Base-by-base conservation (phyloP, 2,329 filamentous ascomycete genomes). In the Pseudocercospora crystallina region DNA sequence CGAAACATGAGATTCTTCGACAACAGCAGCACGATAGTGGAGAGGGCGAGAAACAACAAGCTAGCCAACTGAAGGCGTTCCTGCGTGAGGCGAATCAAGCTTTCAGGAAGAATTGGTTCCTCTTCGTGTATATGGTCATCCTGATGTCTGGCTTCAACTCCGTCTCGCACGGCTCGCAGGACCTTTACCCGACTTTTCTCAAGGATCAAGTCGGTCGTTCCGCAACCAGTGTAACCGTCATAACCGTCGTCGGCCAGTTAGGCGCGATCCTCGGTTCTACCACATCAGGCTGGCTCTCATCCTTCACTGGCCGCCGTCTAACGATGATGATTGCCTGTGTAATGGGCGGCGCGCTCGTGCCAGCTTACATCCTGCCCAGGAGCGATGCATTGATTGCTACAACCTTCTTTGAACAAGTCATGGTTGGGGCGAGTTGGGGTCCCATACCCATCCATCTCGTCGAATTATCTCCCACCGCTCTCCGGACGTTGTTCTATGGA, bases 181-280 rank as follows among this genome's bases (percentile, higher is more conserved):
- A 74, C 54, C 62, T 73, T 8, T 73, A 72, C 53, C 69, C 71
- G 30, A 72, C 71, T 0, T 69, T 73, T 41, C 59, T 74, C 5
- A 69, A 68, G 47, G 64, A 69, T 32, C 66, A 73, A 47, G 60
- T 65, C n/a, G 60, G 59, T 3, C 53, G 69, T 44, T 49, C 47
- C 5, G 38, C 65, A 4, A 68, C 61, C 1, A 51, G 68, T 2
- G 61, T 62, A 9, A 73, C 71, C 1, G 56, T 72, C 11, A 62
- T 69, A 7, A 67, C 63, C 2, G 66, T 71, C 0, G 60, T 67
- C 37, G 65, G 60, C 36, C 65, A 68, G 59, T 60, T 69, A 44
- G 71, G 69, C 50, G 67, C 65, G 20, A 54, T 71, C 37, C 44
- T 64, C 50, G 69, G 70, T 26, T 66, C 68, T 17, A 68, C 62